Conservation (phyloP, 805 yeast species). For the Ogataea degrootiae region DNA sequence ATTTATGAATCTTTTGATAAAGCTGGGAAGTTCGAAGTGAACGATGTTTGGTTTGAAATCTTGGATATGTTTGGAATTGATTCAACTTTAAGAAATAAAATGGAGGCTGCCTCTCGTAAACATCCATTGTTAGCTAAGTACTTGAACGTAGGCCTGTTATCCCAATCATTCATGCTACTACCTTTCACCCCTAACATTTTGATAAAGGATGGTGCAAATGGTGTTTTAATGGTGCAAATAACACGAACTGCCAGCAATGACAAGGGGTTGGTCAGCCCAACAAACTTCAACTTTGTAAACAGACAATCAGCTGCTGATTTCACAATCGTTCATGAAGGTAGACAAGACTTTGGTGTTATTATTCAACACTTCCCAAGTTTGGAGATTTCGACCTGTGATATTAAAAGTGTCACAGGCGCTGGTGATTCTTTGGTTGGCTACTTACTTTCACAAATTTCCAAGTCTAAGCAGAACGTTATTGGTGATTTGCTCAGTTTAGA, state of each 20-base stretch:
- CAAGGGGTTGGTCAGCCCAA: not conserved
- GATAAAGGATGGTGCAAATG: constrained; percentile 64
- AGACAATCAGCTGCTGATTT: constrained; percentile 8
- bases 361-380: constrained; percentile 53
- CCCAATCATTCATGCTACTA: constrained; percentile 64
- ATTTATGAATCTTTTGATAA: constrained; percentile 47
- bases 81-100: constrained; percentile 39
- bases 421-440: constrained; percentile 80
- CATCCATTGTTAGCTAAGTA: constrained; percentile 25
- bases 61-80: constrained; percentile 56
- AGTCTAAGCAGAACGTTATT: constrained; percentile 8
- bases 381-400: constrained; percentile 30
- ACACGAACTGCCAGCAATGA: constrained; percentile 24
- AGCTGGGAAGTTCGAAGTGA: constrained; percentile 40
- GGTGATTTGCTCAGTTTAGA: constrained; percentile 7
- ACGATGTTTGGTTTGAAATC: constrained; percentile 69
- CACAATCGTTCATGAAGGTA: constrained; percentile 20
- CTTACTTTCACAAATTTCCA: constrained; percentile 40
- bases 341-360: constrained; percentile 43
- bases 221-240: constrained; percentile 48
- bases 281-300: constrained; percentile 2
- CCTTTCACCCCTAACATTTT: constrained; percentile 68
- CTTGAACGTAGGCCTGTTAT: constrained; percentile 45
- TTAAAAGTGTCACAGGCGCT: constrained; percentile 78
- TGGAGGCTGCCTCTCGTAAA: constrained; percentile 32